These are phyloP conservation scores for Clarireedia homoeocarpa DNA, from an alignment of 2,329 filamentous ascomycete genomes.

Conservation along the genomic window DNA sequence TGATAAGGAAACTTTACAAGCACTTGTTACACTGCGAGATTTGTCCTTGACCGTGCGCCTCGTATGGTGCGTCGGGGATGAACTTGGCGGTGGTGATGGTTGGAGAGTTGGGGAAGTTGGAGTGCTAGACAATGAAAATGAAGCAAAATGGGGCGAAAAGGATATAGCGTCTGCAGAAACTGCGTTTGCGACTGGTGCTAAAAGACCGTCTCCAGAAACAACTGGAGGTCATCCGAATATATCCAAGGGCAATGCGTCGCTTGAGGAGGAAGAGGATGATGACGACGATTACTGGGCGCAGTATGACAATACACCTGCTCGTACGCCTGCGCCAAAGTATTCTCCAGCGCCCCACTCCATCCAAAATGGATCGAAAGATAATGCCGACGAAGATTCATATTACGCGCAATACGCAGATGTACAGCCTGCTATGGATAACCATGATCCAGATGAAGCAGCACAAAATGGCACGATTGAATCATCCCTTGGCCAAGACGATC, in stretches of 20 bases:
- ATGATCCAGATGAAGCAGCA: slow-evolving; percentile 66
- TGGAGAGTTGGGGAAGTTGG: slow-evolving; percentile 69
- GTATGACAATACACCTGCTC: slow-evolving; percentile 64
- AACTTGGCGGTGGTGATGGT: slow-evolving; percentile 51
- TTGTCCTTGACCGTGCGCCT: slow-evolving; percentile 57
- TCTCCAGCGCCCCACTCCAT: slow-evolving; percentile 49
- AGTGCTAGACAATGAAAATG: slow-evolving; percentile 45
- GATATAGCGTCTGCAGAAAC: slow-evolving; percentile 55
- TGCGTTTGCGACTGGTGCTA: slow-evolving; percentile 34
- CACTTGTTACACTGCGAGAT: slow-evolving; percentile 52
- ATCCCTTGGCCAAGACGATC: slow-evolving; percentile 37
- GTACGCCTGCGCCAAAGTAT: slow-evolving; percentile 53
- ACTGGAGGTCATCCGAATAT: neutral
- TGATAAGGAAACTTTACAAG: slow-evolving; percentile 68
- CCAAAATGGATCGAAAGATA: slow-evolving; percentile 7
- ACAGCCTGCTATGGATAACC: slow-evolving; percentile 71
- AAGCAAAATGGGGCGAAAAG: slow-evolving; percentile 41
- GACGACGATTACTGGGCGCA: slow-evolving; percentile 75
- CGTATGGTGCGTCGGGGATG: slow-evolving; percentile 55
- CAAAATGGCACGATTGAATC: slow-evolving; percentile 35
- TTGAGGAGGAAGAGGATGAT: slow-evolving; percentile 50
- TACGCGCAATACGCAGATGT: slow-evolving; percentile 71
- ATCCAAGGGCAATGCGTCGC: neutral
- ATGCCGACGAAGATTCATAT: slow-evolving; percentile 59
- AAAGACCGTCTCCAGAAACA: neutral